Base-by-base conservation (phyloP, 345 rosid species). In the Cochlearia excelsa region DNA sequence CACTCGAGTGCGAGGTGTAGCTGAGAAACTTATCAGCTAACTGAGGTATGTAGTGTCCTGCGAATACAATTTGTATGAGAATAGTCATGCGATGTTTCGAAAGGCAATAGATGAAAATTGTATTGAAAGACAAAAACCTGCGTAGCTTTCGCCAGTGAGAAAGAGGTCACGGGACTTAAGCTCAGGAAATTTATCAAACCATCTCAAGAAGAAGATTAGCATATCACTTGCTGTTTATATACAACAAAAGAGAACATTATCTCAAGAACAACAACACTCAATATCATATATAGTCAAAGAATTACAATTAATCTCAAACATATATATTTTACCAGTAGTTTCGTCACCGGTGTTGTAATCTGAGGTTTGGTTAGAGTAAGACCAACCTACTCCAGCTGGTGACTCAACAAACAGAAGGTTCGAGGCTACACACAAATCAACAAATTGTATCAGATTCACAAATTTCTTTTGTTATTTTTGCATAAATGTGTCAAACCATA, bases 321-420 rank as follows among this genome's bases (percentile, higher is more conserved):
- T 1, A 53, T 31, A 34, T 66, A 39, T 52, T 51, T 26, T 83
- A 83, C 96, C 95, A 2, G 90, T 75, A 23, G 82, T 57, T 55
- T 71, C 90, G 77, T 92, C 96, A 43, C 87, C 95, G 6, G 79
- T 67, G 38, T 29, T 81, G 61, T 83, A 88, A 79, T 88, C 96
- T 0, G 93, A 80, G 66, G 81, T 69, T 37, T 75, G 81, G 61
- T 86, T 86, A 1, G 98, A 88, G 75, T 92, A 92, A 53, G 98
- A 92, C 95, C 96, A 88, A 60, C 96, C 96, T 54, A 88, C 98
- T 73, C 96, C 96, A 59, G 86, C 95, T 57, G 95, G 98, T 68
- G 98, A 92, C 56, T 88, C 96, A 45, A 92, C 85, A 79, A 88
- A 92, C 11, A 88, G 80, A 26, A 92, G 79, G 79, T 92, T 92